These are phyloP conservation scores for Cicer chorassanicum DNA, from an alignment of 306 rosid species.

Conservation along the genomic window DNA sequence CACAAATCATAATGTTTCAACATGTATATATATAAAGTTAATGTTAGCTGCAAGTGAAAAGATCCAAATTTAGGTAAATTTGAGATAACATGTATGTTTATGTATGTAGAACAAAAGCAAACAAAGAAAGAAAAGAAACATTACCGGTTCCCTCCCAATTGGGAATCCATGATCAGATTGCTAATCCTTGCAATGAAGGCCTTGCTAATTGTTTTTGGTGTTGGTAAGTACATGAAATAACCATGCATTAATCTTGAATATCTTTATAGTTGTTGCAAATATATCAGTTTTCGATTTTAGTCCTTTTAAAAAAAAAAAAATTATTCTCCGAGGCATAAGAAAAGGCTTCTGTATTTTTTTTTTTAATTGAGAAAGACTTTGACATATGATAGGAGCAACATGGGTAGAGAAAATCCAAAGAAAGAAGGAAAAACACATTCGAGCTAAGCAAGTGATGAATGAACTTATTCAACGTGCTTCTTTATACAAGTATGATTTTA, in stretches of 20 bases:
- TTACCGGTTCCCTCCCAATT: constrained; percentile 44
- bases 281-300: not conserved
- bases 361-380: not conserved
- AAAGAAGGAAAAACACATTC: constrained; percentile 49
- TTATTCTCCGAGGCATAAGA: not conserved
- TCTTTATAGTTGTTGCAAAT: not conserved
- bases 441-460: constrained; percentile 49
- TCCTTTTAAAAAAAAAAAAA: not conserved
- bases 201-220: constrained; percentile 49
- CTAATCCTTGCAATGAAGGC: constrained; percentile 41
- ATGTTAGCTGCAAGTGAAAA: not conserved
- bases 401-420: constrained; percentile 52
- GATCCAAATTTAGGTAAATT: not conserved
- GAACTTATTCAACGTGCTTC: constrained; percentile 43
- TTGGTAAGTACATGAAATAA: constrained; percentile 42
- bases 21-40: constrained; percentile 1
- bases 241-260: constrained; percentile 1
- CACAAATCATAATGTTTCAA: constrained; percentile 25
- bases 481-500: constrained; percentile 21
- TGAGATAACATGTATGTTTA: not conserved
- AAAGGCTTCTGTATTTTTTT: not conserved
- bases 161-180: constrained; percentile 39
- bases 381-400: constrained; percentile 42
- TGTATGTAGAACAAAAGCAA: constrained; percentile 38
- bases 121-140: constrained; percentile 35